Base-by-base conservation (phyloP, 2,329 filamentous ascomycete genomes). In the Claviceps paspali region DNA sequence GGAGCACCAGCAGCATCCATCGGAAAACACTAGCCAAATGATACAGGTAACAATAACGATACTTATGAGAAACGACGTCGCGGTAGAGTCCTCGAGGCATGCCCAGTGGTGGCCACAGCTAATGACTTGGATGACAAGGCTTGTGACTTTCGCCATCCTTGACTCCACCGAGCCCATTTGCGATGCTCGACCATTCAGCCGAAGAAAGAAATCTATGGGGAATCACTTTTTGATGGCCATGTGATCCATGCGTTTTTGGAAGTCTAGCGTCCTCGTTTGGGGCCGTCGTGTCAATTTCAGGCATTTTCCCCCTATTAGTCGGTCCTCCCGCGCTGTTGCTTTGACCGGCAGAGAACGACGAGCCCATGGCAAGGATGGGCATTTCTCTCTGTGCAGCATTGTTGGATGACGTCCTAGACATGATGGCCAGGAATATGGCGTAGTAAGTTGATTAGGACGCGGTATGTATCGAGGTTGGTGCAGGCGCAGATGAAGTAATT, bases 61-160 rank as follows among this genome's bases (percentile, higher is more conserved):
- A 55, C 23, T 65, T 64, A 39, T 64, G 53, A 27, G 45, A 47
- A 17, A 70, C 55, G 10, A 67, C 55, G 39, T 70, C 67, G 36
- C 55, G 57, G 46, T 70, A 72, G 4, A 72, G 53, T 0, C 68
- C 68, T 10, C 53, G 55, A 5, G 61, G 60, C 45, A 72, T 60
- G 8, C 67, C 65, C 28, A 53, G 54, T 0, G 66, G 58, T 0
- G 67, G 64, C 61, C 63, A 70, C 44, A 56, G 52, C 45, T 54
- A 57, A 38, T 51, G 56, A 4, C 51, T 59, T 1, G 64, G 61
- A 35, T 66, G 61, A 21, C 63, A 49, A 3, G 65, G 52, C 12
- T 49, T 47, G 28, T 62, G 54, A 8, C 59, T 52, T 43, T 70
- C 68, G n/a, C 52, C 50, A 36, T 67, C 65, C 15, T 47, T 53